phyloP scores from a whole-genome alignment of 2,329 filamentous ascomycete species.

The Neofusicoccum kwambonambiense region DNA sequence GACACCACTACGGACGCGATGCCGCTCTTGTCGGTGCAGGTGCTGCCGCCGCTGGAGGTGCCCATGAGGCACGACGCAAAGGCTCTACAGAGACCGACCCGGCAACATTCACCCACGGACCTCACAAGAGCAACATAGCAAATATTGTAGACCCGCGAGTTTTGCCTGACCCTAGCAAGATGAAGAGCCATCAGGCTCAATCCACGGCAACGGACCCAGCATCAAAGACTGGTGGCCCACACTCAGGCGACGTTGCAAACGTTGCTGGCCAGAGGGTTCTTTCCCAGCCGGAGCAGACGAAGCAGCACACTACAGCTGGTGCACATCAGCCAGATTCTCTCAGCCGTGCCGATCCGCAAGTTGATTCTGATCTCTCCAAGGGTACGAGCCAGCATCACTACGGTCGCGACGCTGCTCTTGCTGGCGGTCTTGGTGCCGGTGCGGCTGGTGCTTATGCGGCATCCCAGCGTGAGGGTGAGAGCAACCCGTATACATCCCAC shows the following conservation, averaged over 20 bases:
- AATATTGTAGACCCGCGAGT: slow-evolving; percentile 17
- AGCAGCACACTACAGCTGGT: slow-evolving; percentile 24
- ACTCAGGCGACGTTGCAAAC: slow-evolving; percentile 27
- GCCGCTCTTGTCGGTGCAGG: slow-evolving; percentile 27
- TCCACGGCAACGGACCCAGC: slow-evolving; percentile 22
- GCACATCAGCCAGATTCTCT: slow-evolving; percentile 26
- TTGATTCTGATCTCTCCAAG: slow-evolving; percentile 22
- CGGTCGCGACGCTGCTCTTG: slow-evolving; percentile 28
- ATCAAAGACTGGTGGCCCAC: slow-evolving; percentile 27
- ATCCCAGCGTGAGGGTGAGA: not conserved
- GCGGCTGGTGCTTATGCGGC: slow-evolving; percentile 7
- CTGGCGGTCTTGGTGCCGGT: slow-evolving; percentile 23
- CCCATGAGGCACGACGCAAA: not conserved
- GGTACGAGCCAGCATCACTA: slow-evolving; percentile 23
- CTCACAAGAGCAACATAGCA: slow-evolving; percentile 11
- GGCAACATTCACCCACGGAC: slow-evolving; percentile 4
- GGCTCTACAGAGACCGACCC: not conserved
- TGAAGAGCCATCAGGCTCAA: slow-evolving; percentile 9
- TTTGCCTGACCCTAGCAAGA: slow-evolving; percentile 11
- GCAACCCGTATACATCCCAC: slow-evolving; percentile 8
- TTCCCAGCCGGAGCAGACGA: slow-evolving; percentile 29
- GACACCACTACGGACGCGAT: slow-evolving; percentile 29
- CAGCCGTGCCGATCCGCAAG: slow-evolving; percentile 31
- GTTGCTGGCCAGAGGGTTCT: slow-evolving; percentile 26
- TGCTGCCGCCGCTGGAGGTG: slow-evolving; percentile 27